Evolutionary conservation across 208 protist species (phyloP).

Genomic region (Acanthamoeba quina): DNA sequence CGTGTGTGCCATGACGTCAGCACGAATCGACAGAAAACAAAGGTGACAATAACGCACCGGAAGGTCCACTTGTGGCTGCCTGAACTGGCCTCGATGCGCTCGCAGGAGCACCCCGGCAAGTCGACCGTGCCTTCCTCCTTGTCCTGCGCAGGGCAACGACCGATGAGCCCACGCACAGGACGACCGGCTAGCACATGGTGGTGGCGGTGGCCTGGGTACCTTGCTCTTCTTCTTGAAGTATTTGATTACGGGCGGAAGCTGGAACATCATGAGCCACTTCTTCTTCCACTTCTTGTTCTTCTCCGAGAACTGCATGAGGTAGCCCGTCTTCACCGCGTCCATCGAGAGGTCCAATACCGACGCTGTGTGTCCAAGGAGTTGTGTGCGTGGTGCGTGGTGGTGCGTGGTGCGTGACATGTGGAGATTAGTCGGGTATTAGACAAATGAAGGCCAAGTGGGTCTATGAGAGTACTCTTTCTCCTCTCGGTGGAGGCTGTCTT

Average conservation of each 20-base stretch:
- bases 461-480: neutral
- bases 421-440: neutral
- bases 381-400: too few species aligned
- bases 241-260: constrained; percentile 35
- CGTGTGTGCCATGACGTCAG: neutral
- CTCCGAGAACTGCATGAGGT: constrained; percentile 30
- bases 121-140: constrained; percentile 33
- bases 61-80: constrained; percentile 45
- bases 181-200: neutral
- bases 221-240: constrained; percentile 51
- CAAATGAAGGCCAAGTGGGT: neutral
- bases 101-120: constrained; percentile 37
- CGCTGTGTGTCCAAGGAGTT: neutral
- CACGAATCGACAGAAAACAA: neutral
- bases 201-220: neutral
- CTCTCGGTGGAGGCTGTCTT: neutral
- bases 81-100: constrained; percentile 18
- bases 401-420: neutral
- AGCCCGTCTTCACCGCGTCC: constrained; percentile 21
- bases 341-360: neutral
- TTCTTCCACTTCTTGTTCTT: constrained; percentile 47
- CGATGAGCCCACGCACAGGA: neutral
- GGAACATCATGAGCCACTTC: constrained; percentile 36
- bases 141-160: neutral
- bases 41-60: neutral